Evolutionary conservation across 176 grass and related monocot species (phyloP).

Genomic region (Oryza meridionalis): DNA sequence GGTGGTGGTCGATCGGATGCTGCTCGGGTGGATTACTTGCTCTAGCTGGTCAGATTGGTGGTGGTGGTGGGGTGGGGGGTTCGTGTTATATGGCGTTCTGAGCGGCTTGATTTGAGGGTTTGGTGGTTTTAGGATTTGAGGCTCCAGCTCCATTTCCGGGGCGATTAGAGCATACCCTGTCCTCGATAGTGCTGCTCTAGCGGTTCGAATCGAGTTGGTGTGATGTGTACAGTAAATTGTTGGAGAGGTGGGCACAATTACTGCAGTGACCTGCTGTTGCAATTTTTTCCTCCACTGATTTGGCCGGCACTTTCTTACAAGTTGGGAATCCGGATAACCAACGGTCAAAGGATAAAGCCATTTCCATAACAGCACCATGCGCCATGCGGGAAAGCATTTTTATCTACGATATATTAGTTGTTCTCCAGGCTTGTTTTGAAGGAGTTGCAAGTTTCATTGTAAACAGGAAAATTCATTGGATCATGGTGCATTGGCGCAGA

Average conservation of each 20-base stretch:
- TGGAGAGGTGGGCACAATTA: background rate
- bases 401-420: background rate
- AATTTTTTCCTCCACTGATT: background rate
- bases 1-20: background rate
- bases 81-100: background rate
- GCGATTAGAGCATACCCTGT: background rate
- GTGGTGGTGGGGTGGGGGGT: too few species aligned
- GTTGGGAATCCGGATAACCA: background rate
- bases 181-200: conserved; percentile 3
- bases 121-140: conserved; percentile 17
- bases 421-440: background rate
- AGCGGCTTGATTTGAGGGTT: background rate
- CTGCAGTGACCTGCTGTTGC: background rate
- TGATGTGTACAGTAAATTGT: background rate
- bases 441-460: background rate
- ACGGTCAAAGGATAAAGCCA: background rate
- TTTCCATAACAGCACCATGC: background rate
- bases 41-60: background rate
- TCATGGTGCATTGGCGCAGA: background rate
- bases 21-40: background rate
- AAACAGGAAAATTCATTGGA: background rate
- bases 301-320: background rate
- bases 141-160: background rate
- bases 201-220: conserved; percentile 16
- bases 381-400: background rate